A percentile compares a stretch with the other conserved stretches of the same genome.
phyloP scores from a whole-genome alignment of 768 basidiomycete species.

The Tulasnella sp. region DNA sequence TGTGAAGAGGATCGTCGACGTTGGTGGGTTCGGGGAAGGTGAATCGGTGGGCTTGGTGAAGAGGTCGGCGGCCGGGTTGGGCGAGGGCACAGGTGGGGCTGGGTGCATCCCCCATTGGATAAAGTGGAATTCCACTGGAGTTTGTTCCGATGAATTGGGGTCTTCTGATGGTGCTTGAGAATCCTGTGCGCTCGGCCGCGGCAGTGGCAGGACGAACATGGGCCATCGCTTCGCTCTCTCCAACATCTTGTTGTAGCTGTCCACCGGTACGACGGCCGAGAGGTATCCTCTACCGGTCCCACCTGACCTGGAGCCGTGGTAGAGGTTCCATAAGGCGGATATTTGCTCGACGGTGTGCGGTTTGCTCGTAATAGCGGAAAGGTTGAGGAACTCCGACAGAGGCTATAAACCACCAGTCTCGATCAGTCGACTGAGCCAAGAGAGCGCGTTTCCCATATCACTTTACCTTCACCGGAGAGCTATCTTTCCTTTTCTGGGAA shows the following conservation, averaged over 20 bases:
- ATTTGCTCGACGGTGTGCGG: constrained; percentile 73
- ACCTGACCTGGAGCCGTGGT: constrained; percentile 75
- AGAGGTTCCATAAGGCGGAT: constrained; percentile 81
- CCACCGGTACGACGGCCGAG: constrained; percentile 73
- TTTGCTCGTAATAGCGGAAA: constrained; percentile 60
- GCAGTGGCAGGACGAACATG: constrained; percentile 77
- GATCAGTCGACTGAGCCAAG: constrained; percentile 6
- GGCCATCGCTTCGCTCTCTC: constrained; percentile 62
- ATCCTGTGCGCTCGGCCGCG: constrained; percentile 35
- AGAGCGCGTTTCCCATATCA: background rate
- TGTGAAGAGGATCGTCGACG: constrained; percentile 82
- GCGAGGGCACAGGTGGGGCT: constrained; percentile 57
- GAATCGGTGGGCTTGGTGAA: constrained; percentile 44
- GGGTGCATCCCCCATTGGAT: constrained; percentile 89
- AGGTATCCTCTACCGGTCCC: constrained; percentile 81
- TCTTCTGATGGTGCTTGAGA: constrained; percentile 34
- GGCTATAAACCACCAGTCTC: constrained; percentile 52
- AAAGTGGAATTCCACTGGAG: constrained; percentile 68
- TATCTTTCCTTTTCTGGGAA: constrained; percentile 50
- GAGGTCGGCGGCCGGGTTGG: constrained; percentile 41
- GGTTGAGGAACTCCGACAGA: constrained; percentile 73
- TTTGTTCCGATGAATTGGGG: constrained; percentile 34
- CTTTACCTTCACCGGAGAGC: constrained; percentile 41
- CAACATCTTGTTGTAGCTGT: constrained; percentile 69
- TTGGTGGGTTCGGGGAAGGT: constrained; percentile 42